phyloP scores from a whole-genome alignment of 108 stramenopile genomes.

The Conticribra guillardii region DNA sequence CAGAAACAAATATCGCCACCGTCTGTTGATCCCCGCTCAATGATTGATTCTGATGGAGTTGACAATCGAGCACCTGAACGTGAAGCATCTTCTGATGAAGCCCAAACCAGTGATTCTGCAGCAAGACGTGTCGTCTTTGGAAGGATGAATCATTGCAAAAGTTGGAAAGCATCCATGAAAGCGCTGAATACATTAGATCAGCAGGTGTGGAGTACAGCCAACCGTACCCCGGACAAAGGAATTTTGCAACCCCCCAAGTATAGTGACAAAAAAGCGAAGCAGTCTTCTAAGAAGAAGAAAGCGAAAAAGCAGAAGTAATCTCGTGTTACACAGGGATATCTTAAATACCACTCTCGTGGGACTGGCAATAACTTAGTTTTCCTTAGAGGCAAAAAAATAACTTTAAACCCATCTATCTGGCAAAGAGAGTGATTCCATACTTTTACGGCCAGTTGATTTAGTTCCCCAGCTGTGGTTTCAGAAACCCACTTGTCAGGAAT shows the following conservation, averaged over 20 bases:
- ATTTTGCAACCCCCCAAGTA: constrained; percentile 47
- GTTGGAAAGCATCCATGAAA: constrained; percentile 85
- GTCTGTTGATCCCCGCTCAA: constrained; percentile 31
- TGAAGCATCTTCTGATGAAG: constrained; percentile 20
- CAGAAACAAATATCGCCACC: constrained; percentile 42
- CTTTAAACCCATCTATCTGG: too few relatives aligned
- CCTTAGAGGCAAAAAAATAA: too few relatives aligned
- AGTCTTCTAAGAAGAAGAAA: neutral
- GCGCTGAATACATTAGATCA: constrained; percentile 59
- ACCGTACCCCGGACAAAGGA: constrained; percentile 70
- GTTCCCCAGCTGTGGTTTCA: too few relatives aligned
- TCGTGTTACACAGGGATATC: too few relatives aligned
- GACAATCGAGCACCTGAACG: constrained; percentile 7
- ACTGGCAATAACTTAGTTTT: too few relatives aligned
- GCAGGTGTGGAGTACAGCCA: constrained; percentile 46
- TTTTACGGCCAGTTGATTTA: too few relatives aligned
- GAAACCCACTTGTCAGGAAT: too few relatives aligned
- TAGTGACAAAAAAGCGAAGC: neutral
- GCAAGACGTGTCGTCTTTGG: constrained; percentile 75
- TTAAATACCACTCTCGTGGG: too few relatives aligned
- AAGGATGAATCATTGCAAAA: constrained; percentile 66
- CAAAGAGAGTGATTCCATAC: too few relatives aligned
- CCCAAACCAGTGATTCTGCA: constrained; percentile 2
- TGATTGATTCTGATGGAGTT: constrained; percentile 1
- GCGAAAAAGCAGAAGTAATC: neutral